A percentile compares a stretch with the other conserved stretches of the same genome.
phyloP scores from a whole-genome alignment of 2,329 filamentous ascomycete species.

The Lecanicillium sp. region DNA sequence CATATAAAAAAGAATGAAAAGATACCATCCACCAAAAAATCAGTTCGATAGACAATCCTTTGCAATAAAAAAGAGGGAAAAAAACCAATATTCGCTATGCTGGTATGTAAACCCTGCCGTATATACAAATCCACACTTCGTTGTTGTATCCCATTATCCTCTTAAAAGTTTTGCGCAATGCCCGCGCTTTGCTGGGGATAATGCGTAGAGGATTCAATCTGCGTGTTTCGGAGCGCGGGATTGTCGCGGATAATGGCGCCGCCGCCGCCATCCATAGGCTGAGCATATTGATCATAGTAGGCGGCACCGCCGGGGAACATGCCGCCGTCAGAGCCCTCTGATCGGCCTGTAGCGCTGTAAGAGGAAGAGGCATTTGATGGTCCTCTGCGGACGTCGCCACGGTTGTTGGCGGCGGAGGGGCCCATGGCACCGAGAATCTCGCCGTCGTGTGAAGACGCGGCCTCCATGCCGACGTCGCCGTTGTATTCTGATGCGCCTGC shows the following conservation, averaged over 20 bases:
- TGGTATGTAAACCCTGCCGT: constrained; percentile 1
- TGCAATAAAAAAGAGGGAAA: not conserved
- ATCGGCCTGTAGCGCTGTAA: constrained; percentile 76
- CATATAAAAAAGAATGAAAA: too few species aligned
- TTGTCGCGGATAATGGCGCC: constrained; percentile 80
- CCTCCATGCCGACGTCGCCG: constrained; percentile 50
- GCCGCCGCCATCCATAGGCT: constrained; percentile 40
- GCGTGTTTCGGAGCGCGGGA: constrained; percentile 81
- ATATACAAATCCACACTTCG: not conserved
- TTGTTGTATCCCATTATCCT: too few species aligned
- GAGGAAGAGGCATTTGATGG: constrained; percentile 94
- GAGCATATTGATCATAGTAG: constrained; percentile 50
- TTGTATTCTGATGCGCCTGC: constrained; percentile 59
- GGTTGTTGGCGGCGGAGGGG: constrained; percentile 57
- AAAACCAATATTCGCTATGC: constrained; percentile 2
- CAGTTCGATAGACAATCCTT: too few species aligned
- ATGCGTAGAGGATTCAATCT: constrained; percentile 84
- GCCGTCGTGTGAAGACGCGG: constrained; percentile 54
- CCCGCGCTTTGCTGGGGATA: constrained; percentile 90
- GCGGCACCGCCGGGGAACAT: constrained; percentile 37
- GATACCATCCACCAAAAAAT: too few species aligned
- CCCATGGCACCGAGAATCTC: constrained; percentile 81
- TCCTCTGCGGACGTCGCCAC: constrained; percentile 72
- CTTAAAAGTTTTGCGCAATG: constrained; percentile 92
- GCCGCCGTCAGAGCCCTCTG: constrained; percentile 54